Evolutionary conservation across 2,329 filamentous ascomycete genomes (phyloP).

Genomic region (Pseudocercospora eumusae): DNA sequence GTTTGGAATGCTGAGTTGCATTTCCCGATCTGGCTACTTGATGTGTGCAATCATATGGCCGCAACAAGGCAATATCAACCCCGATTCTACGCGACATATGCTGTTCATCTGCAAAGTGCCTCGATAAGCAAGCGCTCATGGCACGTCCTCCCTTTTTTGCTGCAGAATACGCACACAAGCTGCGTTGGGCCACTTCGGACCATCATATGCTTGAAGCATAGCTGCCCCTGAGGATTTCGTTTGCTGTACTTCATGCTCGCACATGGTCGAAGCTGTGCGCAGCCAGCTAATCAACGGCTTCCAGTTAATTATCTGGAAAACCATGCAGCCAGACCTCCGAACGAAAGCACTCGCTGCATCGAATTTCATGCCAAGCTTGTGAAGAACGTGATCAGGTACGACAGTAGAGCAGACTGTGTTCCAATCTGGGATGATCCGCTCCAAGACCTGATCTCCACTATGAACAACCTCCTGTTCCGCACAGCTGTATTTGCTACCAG

Average conservation of each 20-base stretch:
- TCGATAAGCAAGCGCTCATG: neutral
- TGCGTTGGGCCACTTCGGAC: neutral
- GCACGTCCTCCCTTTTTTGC: neutral
- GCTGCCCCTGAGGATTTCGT: neutral
- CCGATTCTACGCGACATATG: too few species aligned
- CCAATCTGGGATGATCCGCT: conserved; percentile 11
- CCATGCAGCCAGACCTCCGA: neutral
- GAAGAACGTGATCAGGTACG: conserved; percentile 1
- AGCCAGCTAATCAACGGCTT: neutral
- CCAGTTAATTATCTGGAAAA: neutral
- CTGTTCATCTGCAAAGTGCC: too few species aligned
- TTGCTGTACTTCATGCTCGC: conserved; percentile 1
- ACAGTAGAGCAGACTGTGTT: conserved; percentile 3
- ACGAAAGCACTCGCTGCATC: neutral
- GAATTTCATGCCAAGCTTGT: conserved; percentile 12
- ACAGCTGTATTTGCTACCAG: conserved; percentile 10
- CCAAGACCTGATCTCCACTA: neutral
- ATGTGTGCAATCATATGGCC: too few species aligned
- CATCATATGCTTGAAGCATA: neutral
- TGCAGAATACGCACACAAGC: neutral
- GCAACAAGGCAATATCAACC: too few species aligned
- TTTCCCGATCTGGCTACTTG: too few species aligned
- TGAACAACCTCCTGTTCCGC: conserved; percentile 16
- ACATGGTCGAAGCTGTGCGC: neutral
- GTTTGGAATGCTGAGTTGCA: neutral